Percentiles rank a stretch among this genome's conserved stretches.
phyloP scores from a whole-genome alignment of 768 basidiomycete species.

The Myochromella boudieri region DNA sequence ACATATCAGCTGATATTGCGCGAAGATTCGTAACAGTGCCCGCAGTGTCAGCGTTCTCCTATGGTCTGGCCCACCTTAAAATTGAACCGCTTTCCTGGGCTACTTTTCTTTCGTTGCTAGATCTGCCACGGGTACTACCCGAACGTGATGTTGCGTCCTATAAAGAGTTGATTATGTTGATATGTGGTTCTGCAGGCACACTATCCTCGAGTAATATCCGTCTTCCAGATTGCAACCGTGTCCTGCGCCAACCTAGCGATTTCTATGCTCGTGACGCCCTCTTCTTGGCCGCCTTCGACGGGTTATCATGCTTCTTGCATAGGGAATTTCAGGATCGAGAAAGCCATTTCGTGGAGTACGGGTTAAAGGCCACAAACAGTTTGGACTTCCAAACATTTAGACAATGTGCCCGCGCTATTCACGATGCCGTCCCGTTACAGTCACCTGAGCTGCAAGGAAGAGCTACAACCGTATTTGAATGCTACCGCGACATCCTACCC shows the following conservation, averaged over 20 bases:
- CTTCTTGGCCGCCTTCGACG: conserved; percentile 34
- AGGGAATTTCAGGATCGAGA: conserved; percentile 29
- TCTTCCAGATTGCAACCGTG: conserved; percentile 31
- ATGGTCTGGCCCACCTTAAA: neutral
- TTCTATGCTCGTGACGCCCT: conserved; percentile 36
- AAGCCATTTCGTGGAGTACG: conserved; percentile 22
- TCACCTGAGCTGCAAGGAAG: conserved; percentile 20
- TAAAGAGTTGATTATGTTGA: conserved; percentile 4
- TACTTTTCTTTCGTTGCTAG: conserved; percentile 1
- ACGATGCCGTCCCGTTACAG: conserved; percentile 14
- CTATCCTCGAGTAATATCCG: too few species aligned
- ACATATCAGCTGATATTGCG: conserved; percentile 9
- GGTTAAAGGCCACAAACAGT: conserved; percentile 27
- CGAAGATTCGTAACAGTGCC: conserved; percentile 5
- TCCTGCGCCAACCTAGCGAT: conserved; percentile 22
- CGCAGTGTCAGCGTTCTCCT: neutral
- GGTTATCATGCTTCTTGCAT: conserved; percentile 31
- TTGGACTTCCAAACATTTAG: conserved; percentile 35
- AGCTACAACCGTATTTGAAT: conserved; percentile 30
- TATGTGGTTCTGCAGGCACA: too few species aligned
- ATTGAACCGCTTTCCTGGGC: neutral
- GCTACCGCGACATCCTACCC: conserved; percentile 36
- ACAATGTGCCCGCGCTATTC: conserved; percentile 33
- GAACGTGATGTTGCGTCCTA: neutral
- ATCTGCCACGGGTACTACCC: conserved; percentile 9